Evolutionary conservation across 768 basidiomycete genomes (phyloP).

Genomic region (Pulveroboletus sp.): DNA sequence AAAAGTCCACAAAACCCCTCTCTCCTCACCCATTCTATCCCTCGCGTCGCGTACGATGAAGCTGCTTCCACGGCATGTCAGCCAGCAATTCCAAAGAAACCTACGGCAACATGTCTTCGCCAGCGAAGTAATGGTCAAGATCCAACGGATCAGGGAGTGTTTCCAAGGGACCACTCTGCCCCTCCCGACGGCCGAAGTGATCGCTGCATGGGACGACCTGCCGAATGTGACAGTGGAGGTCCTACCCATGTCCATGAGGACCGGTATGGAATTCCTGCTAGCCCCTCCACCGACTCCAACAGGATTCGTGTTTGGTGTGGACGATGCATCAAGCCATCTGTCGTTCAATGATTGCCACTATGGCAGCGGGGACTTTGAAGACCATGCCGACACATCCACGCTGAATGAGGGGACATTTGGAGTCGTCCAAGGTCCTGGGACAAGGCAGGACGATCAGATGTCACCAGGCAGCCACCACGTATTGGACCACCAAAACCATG

Average conservation of each 20-base stretch:
- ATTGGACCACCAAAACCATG: neutral
- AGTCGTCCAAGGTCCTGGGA: neutral
- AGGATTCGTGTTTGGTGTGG: neutral
- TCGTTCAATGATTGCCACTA: neutral
- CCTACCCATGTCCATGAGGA: conserved; percentile 9
- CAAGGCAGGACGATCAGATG: neutral
- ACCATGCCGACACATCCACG: neutral
- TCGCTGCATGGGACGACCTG: conserved; percentile 23
- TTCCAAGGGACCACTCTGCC: conserved; percentile 17
- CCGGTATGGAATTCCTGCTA: neutral
- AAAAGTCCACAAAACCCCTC: neutral
- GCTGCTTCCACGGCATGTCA: conserved; percentile 1
- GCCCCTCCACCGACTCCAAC: conserved; percentile 24
- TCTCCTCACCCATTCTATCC: neutral
- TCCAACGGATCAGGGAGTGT: conserved; percentile 16
- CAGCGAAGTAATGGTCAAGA: conserved; percentile 14
- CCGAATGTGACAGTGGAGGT: conserved; percentile 21
- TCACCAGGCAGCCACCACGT: neutral
- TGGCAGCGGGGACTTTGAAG: conserved; percentile 2
- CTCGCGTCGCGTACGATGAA: conserved; percentile 5
- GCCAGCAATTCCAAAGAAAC: conserved; percentile 14
- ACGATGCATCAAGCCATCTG: neutral
- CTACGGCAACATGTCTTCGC: conserved; percentile 4
- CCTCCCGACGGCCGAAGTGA: conserved; percentile 11
- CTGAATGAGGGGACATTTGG: conserved; percentile 1